A percentile compares a stretch with the other conserved stretches of the same genome.
Evolutionary conservation across 1,139 yeast genomes (phyloP).

Genomic region (Nakaseomyces nivariensis): DNA sequence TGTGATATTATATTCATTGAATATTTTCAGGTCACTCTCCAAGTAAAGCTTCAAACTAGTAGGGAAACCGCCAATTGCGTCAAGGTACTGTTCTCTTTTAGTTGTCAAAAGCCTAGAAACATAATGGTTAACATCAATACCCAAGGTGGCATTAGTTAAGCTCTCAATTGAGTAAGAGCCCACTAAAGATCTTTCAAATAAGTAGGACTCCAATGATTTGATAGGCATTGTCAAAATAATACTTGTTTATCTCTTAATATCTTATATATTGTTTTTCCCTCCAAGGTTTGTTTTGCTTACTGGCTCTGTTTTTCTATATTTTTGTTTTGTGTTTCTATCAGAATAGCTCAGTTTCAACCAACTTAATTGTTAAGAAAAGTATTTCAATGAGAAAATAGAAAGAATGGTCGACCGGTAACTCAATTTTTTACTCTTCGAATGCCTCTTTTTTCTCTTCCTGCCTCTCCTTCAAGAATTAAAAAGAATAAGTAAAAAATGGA

Average conservation of each 20-base stretch:
- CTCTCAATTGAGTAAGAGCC: constrained; percentile 55
- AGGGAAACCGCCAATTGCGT: constrained; percentile 82
- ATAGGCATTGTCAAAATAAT: too few relatives aligned
- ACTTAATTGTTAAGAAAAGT: too few relatives aligned
- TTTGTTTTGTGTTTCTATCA: too few relatives aligned
- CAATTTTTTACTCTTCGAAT: too few relatives aligned
- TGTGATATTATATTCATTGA: constrained; percentile 52
- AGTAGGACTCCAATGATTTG: constrained; percentile 59
- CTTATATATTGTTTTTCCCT: neutral
- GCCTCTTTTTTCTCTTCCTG: too few relatives aligned
- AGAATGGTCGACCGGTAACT: too few relatives aligned
- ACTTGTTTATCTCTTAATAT: neutral
- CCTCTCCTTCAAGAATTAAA: neutral
- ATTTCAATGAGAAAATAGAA: too few relatives aligned
- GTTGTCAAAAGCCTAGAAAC: constrained; percentile 50
- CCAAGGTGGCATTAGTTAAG: constrained; percentile 60
- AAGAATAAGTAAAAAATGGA: neutral
- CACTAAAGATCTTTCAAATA: constrained; percentile 60
- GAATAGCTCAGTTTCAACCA: too few relatives aligned
- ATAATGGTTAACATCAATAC: constrained; percentile 80
- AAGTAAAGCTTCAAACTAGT: constrained; percentile 48
- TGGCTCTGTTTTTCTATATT: too few relatives aligned
- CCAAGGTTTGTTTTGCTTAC: too few relatives aligned
- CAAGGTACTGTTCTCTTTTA: constrained; percentile 61
- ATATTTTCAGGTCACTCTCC: constrained; percentile 52